These are phyloP conservation scores for Coleophoma crateriformis DNA, from an alignment of 2,329 filamentous ascomycete genomes.

Conservation along the genomic window DNA sequence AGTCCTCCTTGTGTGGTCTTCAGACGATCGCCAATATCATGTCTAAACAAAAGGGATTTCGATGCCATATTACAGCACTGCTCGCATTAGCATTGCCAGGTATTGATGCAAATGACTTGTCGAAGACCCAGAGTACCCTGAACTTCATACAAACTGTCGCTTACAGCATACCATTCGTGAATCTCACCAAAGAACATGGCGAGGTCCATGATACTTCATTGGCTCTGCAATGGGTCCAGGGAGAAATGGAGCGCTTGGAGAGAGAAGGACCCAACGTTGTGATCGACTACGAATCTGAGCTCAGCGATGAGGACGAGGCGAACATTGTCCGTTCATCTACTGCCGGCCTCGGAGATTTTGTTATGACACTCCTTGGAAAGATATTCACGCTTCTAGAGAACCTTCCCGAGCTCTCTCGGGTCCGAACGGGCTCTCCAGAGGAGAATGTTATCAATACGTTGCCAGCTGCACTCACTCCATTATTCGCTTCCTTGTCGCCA, in stretches of 20 bases:
- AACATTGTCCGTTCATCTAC: constrained; percentile 90
- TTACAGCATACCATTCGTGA: constrained; percentile 90
- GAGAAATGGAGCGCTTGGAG: constrained; percentile 92
- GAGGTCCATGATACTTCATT: constrained; percentile 68
- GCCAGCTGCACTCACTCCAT: constrained; percentile 82
- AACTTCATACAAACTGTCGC: constrained; percentile 94
- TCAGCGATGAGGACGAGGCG: constrained; percentile 82
- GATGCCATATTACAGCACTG: constrained; percentile 91
- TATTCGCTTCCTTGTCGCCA: constrained; percentile 85
- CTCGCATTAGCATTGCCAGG: constrained; percentile 90
- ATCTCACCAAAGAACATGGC: constrained; percentile 64
- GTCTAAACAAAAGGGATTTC: constrained; percentile 88
- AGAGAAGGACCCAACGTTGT: constrained; percentile 77
- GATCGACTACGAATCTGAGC: constrained; percentile 76
- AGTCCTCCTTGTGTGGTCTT: constrained; percentile 84
- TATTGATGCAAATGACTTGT: constrained; percentile 95
- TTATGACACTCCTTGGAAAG: constrained; percentile 83
- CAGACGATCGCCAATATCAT: constrained; percentile 91
- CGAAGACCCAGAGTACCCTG: constrained; percentile 91
- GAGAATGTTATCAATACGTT: constrained; percentile 96
- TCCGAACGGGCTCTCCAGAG: constrained; percentile 87
- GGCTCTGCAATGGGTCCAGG: constrained; percentile 89
- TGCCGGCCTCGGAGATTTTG: constrained; percentile 87
- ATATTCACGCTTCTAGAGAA: constrained; percentile 96
- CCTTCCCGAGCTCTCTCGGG: constrained; percentile 80